Conservation (phyloP, 345 rosid genomes). For the Firmiana major region DNA sequence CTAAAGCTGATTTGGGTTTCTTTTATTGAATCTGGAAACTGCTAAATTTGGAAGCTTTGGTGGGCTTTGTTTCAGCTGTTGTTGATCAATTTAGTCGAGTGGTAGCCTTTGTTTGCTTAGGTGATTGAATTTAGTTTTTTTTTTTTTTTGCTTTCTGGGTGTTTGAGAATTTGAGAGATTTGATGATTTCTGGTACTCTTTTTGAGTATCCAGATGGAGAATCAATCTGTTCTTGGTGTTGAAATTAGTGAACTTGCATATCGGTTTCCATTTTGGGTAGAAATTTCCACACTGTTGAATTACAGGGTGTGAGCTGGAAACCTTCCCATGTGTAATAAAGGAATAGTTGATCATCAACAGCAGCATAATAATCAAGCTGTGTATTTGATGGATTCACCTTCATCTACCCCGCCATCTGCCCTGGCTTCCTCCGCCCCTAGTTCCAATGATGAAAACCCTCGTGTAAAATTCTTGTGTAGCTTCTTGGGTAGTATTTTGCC, state of each 20-base stretch:
- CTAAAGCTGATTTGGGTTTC: conserved; percentile 9
- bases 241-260: conserved; percentile 24
- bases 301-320: conserved; percentile 23
- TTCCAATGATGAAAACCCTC: conserved; percentile 65
- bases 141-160: neutral
- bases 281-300: conserved; percentile 14
- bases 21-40: conserved; percentile 1
- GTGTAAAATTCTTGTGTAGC: conserved; percentile 85
- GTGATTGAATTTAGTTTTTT: conserved; percentile 4
- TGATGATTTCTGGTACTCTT: conserved; percentile 19
- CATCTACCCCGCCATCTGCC: conserved; percentile 32
- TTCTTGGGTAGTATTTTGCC: conserved; percentile 91
- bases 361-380: conserved; percentile 20
- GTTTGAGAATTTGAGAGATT: conserved; percentile 4
- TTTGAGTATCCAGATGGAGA: conserved; percentile 24
- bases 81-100: neutral
- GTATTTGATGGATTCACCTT: conserved; percentile 48
- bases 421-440: conserved; percentile 21
- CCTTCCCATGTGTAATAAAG: conserved; percentile 52
- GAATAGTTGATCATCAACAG: conserved; percentile 26
- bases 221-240: conserved; percentile 21
- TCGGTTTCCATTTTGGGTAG: conserved; percentile 27
- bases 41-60: neutral
- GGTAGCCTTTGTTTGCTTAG: conserved; percentile 11
- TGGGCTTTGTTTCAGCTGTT: conserved; percentile 7